Percentiles rank a stretch among this genome's conserved stretches.
phyloP scores from a whole-genome alignment of 2,329 filamentous ascomycete species.

The Laburnicola sp. region DNA sequence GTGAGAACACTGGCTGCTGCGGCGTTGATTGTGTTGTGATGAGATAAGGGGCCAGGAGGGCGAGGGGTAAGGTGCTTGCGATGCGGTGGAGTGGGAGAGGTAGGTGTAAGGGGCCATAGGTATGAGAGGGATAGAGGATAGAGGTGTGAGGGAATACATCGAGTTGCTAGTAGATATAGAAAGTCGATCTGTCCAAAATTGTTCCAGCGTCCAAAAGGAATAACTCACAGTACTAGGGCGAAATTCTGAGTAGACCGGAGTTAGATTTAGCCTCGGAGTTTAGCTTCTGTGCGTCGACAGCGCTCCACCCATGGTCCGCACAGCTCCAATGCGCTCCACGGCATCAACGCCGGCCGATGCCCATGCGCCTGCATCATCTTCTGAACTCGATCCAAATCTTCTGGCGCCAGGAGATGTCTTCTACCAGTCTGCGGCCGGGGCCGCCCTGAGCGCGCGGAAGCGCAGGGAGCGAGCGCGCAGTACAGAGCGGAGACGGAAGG shows the following conservation, averaged over 20 bases:
- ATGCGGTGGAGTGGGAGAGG: too few species aligned
- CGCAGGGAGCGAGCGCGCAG: constrained; percentile 61
- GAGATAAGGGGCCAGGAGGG: too few species aligned
- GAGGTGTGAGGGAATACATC: too few species aligned
- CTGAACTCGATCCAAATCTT: constrained; percentile 46
- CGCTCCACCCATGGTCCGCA: neutral
- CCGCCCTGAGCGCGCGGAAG: constrained; percentile 38
- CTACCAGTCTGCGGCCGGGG: constrained; percentile 58
- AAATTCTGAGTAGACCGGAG: neutral
- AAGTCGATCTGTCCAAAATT: too few species aligned
- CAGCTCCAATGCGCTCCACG: constrained; percentile 18
- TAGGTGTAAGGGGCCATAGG: too few species aligned
- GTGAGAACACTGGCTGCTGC: too few species aligned
- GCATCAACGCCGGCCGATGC: constrained; percentile 10
- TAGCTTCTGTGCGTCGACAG: neutral
- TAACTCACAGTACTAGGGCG: too few species aligned
- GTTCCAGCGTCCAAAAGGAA: too few species aligned
- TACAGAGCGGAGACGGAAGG: constrained; percentile 68
- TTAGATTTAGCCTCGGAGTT: constrained; percentile 1
- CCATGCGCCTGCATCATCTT: constrained; percentile 6
- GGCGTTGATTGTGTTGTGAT: too few species aligned
- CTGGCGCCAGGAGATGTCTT: constrained; percentile 86
- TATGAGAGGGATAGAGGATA: too few species aligned
- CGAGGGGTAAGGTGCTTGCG: too few species aligned
- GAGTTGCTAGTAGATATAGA: too few species aligned